Percentiles rank a stretch among this genome's conserved stretches.
These are phyloP conservation scores for Jaltomata sinuosa DNA, from an alignment of 257 asterid genomes.

Conservation along the genomic window DNA sequence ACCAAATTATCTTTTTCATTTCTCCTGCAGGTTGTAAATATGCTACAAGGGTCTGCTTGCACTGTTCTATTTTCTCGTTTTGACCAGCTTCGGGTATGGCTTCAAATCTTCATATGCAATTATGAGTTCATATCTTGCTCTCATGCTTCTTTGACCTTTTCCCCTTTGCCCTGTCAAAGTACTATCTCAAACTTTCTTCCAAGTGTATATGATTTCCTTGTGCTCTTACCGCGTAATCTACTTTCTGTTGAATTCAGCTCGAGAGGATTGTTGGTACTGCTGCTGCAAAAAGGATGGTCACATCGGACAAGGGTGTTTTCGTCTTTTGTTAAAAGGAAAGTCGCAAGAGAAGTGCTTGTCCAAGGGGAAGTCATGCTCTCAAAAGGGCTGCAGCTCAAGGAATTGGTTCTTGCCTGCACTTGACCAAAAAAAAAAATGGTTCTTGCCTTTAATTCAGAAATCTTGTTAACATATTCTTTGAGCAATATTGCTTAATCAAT, in stretches of 20 bases:
- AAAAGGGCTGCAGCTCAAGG: background rate
- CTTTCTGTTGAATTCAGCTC: slow-evolving; percentile 34
- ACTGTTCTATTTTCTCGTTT: slow-evolving; percentile 72
- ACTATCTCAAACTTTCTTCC: background rate
- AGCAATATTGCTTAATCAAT: background rate
- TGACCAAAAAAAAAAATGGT: background rate
- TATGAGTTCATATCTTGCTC: background rate
- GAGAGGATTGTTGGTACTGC: slow-evolving; percentile 83
- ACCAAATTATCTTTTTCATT: background rate
- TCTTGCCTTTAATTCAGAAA: background rate
- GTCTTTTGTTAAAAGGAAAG: slow-evolving; percentile 45
- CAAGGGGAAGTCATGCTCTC: background rate
- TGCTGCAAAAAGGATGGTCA: slow-evolving; percentile 72
- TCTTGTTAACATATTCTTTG: background rate
- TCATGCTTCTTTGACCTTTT: background rate
- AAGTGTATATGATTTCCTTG: background rate
- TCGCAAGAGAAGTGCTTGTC: background rate
- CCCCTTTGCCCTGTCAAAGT: background rate
- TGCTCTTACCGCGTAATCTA: background rate
- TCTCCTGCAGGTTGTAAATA: slow-evolving; percentile 63
- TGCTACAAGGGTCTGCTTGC: slow-evolving; percentile 80
- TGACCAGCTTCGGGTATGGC: slow-evolving; percentile 73
- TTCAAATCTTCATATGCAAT: background rate
- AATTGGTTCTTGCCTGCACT: background rate
- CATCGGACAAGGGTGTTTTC: slow-evolving; percentile 68